Base-by-base conservation (phyloP, 805 yeast species). In the Teunomyces atbi region DNA sequence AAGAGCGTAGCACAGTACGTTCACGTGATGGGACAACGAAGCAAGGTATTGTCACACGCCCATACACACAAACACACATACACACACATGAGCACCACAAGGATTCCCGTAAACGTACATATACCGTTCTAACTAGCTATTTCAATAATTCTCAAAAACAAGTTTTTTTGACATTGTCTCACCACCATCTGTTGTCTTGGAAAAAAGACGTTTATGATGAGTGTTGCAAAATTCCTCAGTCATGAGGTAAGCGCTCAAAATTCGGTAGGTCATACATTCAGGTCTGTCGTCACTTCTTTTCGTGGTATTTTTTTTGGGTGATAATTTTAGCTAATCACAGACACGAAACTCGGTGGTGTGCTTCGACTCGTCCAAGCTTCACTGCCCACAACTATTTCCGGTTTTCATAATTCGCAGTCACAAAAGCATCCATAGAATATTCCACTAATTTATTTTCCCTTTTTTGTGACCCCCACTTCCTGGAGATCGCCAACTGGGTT, bases 401-500 rank as follows among this genome's bases (percentile, higher is more conserved):
- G 3, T 12, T 36, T 11, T 15, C 26, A 33, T 16, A 36, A 21
- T 36, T 36, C 39, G 39, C 39, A 36, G 39, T 36, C 39, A 36
- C 39, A 36, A 36, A 35, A 36, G 21, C 15, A 12, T 21, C 11
- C 16, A 21, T 8, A 11, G 15, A 21, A 21, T 15, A 36, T 11
- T 21, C 28, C 28, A 11, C 13, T 8, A 21, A 19, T 13, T 30
- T 13, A 10, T 30, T 13, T 30, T 30, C 16, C 18, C 16, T 30
- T 30, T 28, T 28, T 28, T 28, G 6, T 11, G 3, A 19, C 23
- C 39, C 39, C 28, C 39, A 35, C 38, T 36, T 21, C 19, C 6
- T 13, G 6, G 39, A n/a, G 39, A 36, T 36, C 28, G 28, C 39
- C 19, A 36, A 36, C 39, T 36, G 28, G 39, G 39, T 36, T 36